Conservation (phyloP, 1,284 basidiomycete species). For the Agaricales sp. region DNA sequence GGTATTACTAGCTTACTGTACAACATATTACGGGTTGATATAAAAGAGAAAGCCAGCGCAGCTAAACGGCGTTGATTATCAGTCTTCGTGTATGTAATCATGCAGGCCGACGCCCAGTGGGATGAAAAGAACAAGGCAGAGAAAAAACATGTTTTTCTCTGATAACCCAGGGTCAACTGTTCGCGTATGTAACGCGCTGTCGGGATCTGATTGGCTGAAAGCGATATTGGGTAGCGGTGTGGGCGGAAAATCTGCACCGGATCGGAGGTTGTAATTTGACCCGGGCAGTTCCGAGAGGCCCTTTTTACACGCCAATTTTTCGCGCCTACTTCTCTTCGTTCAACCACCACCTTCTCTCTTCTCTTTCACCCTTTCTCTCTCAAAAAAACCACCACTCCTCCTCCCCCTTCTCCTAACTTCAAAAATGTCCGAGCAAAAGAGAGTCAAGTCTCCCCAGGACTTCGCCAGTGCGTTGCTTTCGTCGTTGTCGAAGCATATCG, state of each 20-base stretch:
- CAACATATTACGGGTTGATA: no score
- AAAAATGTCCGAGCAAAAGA: conserved; percentile 1
- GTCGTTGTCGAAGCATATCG: conserved; percentile 2
- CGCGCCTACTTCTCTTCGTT: conserved; percentile 5
- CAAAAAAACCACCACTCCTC: conserved; percentile 11
- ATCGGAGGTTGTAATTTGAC: neutral
- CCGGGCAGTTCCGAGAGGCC: neutral
- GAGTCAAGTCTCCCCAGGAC: conserved; percentile 66
- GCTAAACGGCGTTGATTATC: no score
- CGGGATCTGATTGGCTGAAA: no score
- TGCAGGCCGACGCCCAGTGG: no score
- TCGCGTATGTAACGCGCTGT: no score
- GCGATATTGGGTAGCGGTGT: neutral
- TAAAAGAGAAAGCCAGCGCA: no score
- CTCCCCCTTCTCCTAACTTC: no score
- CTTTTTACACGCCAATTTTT: neutral
- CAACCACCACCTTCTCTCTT: conserved; percentile 6
- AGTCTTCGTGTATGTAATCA: no score
- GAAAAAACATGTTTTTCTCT: no score
- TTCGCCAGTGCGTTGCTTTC: conserved; percentile 52
- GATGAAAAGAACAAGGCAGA: no score
- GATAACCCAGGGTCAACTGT: no score
- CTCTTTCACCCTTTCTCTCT: conserved; percentile 3
- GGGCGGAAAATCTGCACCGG: neutral
- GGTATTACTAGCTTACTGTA: no score